These are phyloP conservation scores for Chernovozyma sophiae-reginae DNA, from an alignment of 1,139 yeast genomes.

Conservation along the genomic window DNA sequence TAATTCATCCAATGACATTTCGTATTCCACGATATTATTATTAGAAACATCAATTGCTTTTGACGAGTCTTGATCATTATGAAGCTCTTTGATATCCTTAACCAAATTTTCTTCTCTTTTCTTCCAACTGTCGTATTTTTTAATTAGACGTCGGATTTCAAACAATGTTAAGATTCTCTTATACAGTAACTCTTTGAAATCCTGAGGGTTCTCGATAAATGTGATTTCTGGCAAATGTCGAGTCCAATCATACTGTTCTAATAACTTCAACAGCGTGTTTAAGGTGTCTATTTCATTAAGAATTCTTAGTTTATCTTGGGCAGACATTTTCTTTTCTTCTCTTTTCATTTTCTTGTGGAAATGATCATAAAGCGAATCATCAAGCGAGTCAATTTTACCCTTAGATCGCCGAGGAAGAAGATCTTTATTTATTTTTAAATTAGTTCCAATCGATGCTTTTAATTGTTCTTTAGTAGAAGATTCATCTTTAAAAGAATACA, in stretches of 20 bases:
- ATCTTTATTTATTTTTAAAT: constrained; percentile 5
- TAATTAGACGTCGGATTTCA: constrained; percentile 46
- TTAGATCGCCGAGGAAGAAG: constrained; percentile 20
- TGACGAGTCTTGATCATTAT: constrained; percentile 7
- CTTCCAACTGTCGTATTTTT: constrained; percentile 45
- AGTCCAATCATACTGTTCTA: constrained; percentile 56
- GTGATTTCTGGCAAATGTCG: constrained; percentile 50
- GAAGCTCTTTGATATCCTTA: constrained; percentile 22
- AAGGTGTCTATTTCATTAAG: constrained; percentile 50
- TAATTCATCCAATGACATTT: constrained; percentile 17
- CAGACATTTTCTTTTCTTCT: constrained; percentile 61
- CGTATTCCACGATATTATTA: too few species aligned
- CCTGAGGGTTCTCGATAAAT: constrained; percentile 42
- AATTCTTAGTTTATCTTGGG: constrained; percentile 50
- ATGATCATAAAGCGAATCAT: constrained; percentile 39
- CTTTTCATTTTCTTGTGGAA: constrained; percentile 64
- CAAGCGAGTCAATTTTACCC: constrained; percentile 34
- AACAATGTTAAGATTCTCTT: constrained; percentile 50
- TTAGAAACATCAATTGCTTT: background rate
- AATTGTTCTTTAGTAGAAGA: background rate
- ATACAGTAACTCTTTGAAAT: constrained; percentile 43
- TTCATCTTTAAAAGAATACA: background rate
- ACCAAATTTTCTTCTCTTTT: constrained; percentile 25
- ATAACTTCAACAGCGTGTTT: constrained; percentile 38
- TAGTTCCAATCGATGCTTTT: background rate